Percentiles rank a stretch among this genome's conserved stretches.
Evolutionary conservation across 352 stramenopile species (phyloP).

Genomic region (Globisporangium megalacanthum): DNA sequence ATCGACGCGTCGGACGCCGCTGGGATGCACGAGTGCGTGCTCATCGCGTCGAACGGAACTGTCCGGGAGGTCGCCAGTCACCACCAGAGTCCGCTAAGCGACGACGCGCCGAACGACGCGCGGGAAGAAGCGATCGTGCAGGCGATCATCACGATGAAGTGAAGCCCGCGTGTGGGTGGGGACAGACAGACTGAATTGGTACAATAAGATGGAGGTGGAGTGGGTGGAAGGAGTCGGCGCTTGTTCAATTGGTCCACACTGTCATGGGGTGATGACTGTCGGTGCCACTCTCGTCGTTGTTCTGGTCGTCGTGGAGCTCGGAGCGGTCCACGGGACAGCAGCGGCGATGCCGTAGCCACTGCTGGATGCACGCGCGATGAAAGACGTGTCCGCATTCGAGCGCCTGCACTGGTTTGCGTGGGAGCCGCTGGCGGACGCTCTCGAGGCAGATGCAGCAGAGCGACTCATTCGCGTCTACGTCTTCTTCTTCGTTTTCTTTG

Average conservation of each 20-base stretch:
- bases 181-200: neutral
- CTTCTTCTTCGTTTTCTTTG: neutral
- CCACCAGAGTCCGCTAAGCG: constrained; percentile 3
- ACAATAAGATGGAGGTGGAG: too few relatives aligned
- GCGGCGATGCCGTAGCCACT: constrained; percentile 20
- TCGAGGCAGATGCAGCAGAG: constrained; percentile 30
- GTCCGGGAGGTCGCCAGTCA: constrained; percentile 39
- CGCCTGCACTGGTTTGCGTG: constrained; percentile 1
- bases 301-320: neutral
- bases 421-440: neutral
- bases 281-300: constrained; percentile 2
- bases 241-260: too few relatives aligned
- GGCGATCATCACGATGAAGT: constrained; percentile 28
- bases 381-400: constrained; percentile 29
- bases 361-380: constrained; percentile 21
- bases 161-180: neutral
- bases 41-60: constrained; percentile 40
- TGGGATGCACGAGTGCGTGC: constrained; percentile 35
- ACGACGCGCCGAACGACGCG: constrained; percentile 30
- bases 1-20: constrained; percentile 18
- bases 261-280: neutral
- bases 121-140: constrained; percentile 44
- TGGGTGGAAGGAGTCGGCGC: too few relatives aligned
- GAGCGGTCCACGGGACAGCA: constrained; percentile 31
- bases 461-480: neutral